A percentile compares a stretch with the other conserved stretches of the same genome.
Conservation (phyloP, 1,139 yeast genomes). For the Arxiozyma slooffiae region DNA sequence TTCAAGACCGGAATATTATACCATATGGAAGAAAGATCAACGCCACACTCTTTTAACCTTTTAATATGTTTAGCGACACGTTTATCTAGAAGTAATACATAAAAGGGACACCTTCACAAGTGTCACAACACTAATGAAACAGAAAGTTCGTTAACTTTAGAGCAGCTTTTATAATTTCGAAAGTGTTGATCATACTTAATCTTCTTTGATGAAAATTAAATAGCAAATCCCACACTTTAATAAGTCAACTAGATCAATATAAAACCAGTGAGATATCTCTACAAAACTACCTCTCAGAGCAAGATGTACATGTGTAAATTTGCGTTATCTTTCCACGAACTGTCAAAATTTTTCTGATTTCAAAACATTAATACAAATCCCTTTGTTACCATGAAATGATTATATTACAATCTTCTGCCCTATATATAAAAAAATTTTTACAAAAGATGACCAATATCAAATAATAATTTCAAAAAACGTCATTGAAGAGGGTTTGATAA, state of each 20-base stretch:
- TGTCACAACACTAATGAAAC: constrained; percentile 78
- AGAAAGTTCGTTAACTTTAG: constrained; percentile 60
- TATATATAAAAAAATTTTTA: no score
- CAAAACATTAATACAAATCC: no score
- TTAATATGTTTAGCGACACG: constrained; percentile 47
- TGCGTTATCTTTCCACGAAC: no score
- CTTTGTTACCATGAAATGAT: no score
- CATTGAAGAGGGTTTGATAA: background rate
- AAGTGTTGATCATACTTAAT: constrained; percentile 75
- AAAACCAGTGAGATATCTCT: no score
- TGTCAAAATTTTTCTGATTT: no score
- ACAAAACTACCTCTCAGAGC: no score
- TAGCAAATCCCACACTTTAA: no score
- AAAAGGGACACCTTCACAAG: constrained; percentile 80
- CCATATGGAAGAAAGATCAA: constrained; percentile 26
- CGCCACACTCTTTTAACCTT: constrained; percentile 38
- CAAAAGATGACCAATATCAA: background rate
- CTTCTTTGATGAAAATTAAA: no score
- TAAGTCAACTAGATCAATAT: no score
- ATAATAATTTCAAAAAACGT: background rate
- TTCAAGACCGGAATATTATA: constrained; percentile 22
- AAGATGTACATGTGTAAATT: no score
- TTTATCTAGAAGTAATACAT: constrained; percentile 64
- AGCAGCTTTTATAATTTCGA: constrained; percentile 68
- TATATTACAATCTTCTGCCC: no score